Evolutionary conservation across 345 rosid genomes (phyloP), one percentile per base, ranked within the genome.

Genomic region (Pseudoturritis turrita): DNA sequence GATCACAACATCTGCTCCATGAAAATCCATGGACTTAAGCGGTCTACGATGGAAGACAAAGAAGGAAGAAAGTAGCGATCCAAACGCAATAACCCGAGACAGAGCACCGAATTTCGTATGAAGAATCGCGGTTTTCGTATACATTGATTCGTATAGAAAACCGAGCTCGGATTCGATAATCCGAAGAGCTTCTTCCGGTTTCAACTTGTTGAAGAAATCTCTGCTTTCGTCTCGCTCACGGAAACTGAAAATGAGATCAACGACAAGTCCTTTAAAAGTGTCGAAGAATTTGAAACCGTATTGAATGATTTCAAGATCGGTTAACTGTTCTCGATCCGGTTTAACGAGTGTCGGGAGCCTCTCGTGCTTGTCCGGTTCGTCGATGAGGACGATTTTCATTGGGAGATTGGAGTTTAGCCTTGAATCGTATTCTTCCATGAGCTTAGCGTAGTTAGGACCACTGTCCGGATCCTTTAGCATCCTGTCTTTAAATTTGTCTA

Each of bases 101-200:
- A 81, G 2, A 45, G 50, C 51, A 17, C 92, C 89, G 4, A 0
- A 0, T 1, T 0, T 0, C 0, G 88, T 76, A 15, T 83, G 90
- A 10, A 85, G 77, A 46, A 83, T 86, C 1, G 59, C 55, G 0
- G 75, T 82, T 71, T 90, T 88, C 1, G 92, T 88, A 28, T 72
- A 82, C 49, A 90, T 75, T 11, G 83, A 83, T 22, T 87, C 92
- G 17, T 90, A 90, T 6, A 87, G 53, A 74, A 84, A 85, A 31
- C 85, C 82, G 39, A 90, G 90, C 63, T 90, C 97, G 2, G 83
- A 70, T 50, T 85, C 88, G 3, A 90, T 79, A 1, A 90, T 74
- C 54, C 39, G 55, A 22, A 85, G 62, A 68, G 89, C 93, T 3
- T 88, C 83, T 10, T 28, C 79, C 0, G 85, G 47, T 7, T 3